Base-by-base conservation (phyloP, 768 basidiomycete species). In the Suillus tomentosus region DNA sequence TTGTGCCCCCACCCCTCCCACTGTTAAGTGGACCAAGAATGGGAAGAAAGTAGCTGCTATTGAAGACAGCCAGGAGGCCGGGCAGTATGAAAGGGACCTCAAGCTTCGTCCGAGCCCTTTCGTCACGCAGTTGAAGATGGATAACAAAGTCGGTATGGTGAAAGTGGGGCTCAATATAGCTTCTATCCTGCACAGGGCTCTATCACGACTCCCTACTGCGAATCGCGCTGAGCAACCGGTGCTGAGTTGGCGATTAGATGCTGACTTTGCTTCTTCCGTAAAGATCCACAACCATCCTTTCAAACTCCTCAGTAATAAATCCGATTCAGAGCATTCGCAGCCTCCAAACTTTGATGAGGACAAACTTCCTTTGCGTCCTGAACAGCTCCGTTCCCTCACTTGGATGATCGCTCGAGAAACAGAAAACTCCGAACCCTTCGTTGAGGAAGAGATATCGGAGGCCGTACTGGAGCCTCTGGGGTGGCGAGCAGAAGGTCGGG, bases 381-480 rank as follows among this genome's bases (percentile, higher is more conserved):
- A 98, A 70, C 96, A 98, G 72, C 80, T 93, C 24, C 92, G 95
- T 36, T 97, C 95, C 3, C 78, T 97, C 61, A 86, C 86, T 60
- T 98, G 96, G 96, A 97, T 97, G 96, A 77, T 96, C 53, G 74
- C 80, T 53, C 92, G 92, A 70, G 96, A 98, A 75, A 79, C 84
- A 2, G 62, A 69, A 1, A 79, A 85, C 40, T 85, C 86, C 0
- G 75, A 83, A 11, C 89, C 92, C 2, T 98, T 96, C 73, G 74
- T 95, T 36, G 96, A 98, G 74, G 95, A 98, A 73, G 96, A 98
- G 73, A 92, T 97, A 50, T 90, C 94, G 0, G 96, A 98, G 75
- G 93, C 94, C 4, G 85, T 92, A 54, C 80, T 96, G 4, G 89
- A 88, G 64, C 87, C 94, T 60, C 79, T 97, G 14, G 92, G 94